phyloP scores from a whole-genome alignment of 2,329 filamentous ascomycete species.

The Alternaria sp. region DNA sequence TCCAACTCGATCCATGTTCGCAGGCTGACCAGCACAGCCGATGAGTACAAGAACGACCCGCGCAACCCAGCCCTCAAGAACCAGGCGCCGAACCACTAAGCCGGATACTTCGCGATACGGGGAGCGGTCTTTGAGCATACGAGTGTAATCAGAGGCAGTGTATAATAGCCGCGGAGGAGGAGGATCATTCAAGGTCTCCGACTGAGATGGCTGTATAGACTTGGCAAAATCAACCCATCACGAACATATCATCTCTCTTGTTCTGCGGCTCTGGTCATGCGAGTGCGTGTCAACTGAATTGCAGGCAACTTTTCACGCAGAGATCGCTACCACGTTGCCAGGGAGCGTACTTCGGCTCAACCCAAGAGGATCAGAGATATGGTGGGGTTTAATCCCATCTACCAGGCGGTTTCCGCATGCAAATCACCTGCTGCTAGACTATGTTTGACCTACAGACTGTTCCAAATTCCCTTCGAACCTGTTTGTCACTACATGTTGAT shows the following conservation, averaged over 20 bases:
- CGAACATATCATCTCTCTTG: neutral
- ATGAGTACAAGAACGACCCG: conserved; percentile 96
- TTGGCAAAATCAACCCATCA: conserved; percentile 25
- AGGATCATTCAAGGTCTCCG: conserved; percentile 14
- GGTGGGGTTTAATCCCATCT: neutral
- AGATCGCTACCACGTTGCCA: neutral
- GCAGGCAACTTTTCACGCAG: neutral
- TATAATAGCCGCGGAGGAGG: conserved; percentile 44
- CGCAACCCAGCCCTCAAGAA: conserved; percentile 70
- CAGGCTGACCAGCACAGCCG: conserved; percentile 63
- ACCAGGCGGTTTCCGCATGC: neutral
- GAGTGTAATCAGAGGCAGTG: conserved; percentile 37
- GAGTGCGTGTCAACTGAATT: neutral
- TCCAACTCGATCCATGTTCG: neutral
- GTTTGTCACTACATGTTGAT: neutral
- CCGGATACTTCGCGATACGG: conserved; percentile 16
- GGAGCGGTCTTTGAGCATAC: conserved; percentile 17
- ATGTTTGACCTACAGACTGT: neutral
- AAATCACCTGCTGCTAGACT: neutral
- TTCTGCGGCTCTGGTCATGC: neutral
- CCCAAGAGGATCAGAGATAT: neutral
- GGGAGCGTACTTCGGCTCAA: neutral
- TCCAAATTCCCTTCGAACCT: neutral
- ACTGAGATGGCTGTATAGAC: conserved; percentile 44
- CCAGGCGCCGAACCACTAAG: conserved; percentile 40